A percentile compares a stretch with the other conserved stretches of the same genome.
Evolutionary conservation across 225 moss, liverwort and hornwort genomes (phyloP).

Genomic region (Physcomitrium patens): DNA sequence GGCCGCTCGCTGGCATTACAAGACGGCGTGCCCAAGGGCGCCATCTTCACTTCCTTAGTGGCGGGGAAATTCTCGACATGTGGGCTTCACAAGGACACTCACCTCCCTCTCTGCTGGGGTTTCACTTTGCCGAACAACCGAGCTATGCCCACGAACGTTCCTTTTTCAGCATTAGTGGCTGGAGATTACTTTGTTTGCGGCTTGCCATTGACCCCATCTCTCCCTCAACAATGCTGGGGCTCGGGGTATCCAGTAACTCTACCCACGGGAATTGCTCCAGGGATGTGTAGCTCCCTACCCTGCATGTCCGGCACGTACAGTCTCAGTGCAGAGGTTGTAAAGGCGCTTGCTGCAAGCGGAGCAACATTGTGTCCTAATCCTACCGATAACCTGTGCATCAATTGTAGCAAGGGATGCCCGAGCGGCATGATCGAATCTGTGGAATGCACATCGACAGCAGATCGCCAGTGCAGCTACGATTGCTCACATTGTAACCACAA

Average conservation of each 20-base stretch:
- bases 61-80: constrained; percentile 70
- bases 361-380: constrained; percentile 49
- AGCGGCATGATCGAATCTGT: constrained; percentile 33
- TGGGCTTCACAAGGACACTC: constrained; percentile 48
- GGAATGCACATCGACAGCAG: constrained; percentile 39
- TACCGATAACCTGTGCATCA: constrained; percentile 51
- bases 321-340: constrained; percentile 42
- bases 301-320: constrained; percentile 49
- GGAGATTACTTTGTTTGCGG: constrained; percentile 81
- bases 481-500: constrained; percentile 40
- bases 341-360: constrained; percentile 50
- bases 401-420: constrained; percentile 46
- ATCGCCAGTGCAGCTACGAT: constrained; percentile 54
- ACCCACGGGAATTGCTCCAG: constrained; percentile 45
- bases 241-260: constrained; percentile 60
- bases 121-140: constrained; percentile 52
- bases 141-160: constrained; percentile 51
- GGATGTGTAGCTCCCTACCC: constrained; percentile 54
- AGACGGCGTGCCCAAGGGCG: constrained; percentile 46
- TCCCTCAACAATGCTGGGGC: constrained; percentile 63
- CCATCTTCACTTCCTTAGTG: constrained; percentile 45
- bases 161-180: constrained; percentile 51
- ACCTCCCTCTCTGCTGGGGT: constrained; percentile 65
- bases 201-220: constrained; percentile 20
- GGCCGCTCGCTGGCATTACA: constrained; percentile 57